Conservation (phyloP, 495 filamentous ascomycete genomes). For the Podospora appendiculata region DNA sequence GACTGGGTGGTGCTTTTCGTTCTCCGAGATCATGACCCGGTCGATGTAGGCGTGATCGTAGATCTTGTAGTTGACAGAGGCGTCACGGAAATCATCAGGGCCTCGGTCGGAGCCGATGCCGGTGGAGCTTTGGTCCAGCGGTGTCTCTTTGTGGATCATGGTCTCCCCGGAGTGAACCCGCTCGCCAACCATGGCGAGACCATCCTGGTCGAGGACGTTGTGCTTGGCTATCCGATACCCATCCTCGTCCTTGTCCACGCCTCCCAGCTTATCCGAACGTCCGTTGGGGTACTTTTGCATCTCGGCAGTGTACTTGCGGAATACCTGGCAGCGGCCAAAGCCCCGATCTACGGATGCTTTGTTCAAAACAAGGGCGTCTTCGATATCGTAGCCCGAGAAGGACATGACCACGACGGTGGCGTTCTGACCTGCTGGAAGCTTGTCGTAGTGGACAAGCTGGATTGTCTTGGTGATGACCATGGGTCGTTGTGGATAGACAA, state of each 20-base stretch:
- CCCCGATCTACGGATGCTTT: conserved; percentile 90
- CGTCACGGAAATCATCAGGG: conserved; percentile 53
- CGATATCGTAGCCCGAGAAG: conserved; percentile 98
- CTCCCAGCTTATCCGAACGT: conserved; percentile 63
- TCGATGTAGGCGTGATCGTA: conserved; percentile 83
- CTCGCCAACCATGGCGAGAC: conserved; percentile 75
- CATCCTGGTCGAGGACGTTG: conserved; percentile 65
- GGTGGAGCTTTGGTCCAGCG: conserved; percentile 59
- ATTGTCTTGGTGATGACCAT: conserved; percentile 97
- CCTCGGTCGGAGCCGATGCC: conserved; percentile 58
- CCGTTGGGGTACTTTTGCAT: conserved; percentile 77
- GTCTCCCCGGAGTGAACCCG: conserved; percentile 65
- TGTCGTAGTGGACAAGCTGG: conserved; percentile 94
- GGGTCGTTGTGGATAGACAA: conserved; percentile 96
- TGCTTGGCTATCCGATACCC: conserved; percentile 59
- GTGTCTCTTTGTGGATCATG: conserved; percentile 80
- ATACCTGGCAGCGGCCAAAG: conserved; percentile 93
- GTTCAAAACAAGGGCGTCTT: conserved; percentile 95
- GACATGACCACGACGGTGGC: conserved; percentile 98
- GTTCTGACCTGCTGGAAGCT: conserved; percentile 92
- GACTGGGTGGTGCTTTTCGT: conserved; percentile 70
- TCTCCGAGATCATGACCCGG: conserved; percentile 83
- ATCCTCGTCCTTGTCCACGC: conserved; percentile 46
- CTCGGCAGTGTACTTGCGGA: conserved; percentile 74
- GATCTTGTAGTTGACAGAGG: conserved; percentile 73